Evolutionary conservation across 2,329 filamentous ascomycete species (phyloP).

Genomic region (Fusarium sp.): DNA sequence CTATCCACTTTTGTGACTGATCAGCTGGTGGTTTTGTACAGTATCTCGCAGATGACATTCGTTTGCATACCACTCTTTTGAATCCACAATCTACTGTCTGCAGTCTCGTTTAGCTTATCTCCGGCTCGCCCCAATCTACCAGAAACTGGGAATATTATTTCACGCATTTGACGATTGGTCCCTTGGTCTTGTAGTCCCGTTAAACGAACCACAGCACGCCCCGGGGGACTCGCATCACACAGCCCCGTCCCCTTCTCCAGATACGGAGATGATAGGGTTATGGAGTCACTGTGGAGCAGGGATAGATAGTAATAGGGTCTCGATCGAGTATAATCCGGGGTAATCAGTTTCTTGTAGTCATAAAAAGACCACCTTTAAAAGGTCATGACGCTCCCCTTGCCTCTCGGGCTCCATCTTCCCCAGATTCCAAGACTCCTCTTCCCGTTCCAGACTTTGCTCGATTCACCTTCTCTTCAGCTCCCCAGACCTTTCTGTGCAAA

Average conservation of each 20-base stretch:
- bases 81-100: background rate
- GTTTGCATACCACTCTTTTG: background rate
- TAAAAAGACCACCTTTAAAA: conserved; percentile 21
- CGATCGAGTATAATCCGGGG: conserved; percentile 33
- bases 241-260: background rate
- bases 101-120: background rate
- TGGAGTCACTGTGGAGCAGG: conserved; percentile 17
- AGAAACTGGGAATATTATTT: conserved; percentile 5
- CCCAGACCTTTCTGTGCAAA: background rate
- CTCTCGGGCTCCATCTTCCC: conserved; percentile 24
- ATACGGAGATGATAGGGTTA: conserved; percentile 14
- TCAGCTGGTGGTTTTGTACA: background rate
- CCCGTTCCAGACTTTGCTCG: conserved; percentile 1
- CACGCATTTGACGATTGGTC: conserved; percentile 5
- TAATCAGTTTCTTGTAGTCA: conserved; percentile 33
- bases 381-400: conserved; percentile 7
- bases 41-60: background rate
- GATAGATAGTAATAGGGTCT: conserved; percentile 16
- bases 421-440: conserved; percentile 14
- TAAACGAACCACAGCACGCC: background rate
- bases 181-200: background rate
- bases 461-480: background rate
- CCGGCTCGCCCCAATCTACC: background rate
- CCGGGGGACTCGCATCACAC: background rate
- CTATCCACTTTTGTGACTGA: background rate